Conservation (phyloP, 2,329 filamentous ascomycete genomes). For the Metarhizium guizhouense region DNA sequence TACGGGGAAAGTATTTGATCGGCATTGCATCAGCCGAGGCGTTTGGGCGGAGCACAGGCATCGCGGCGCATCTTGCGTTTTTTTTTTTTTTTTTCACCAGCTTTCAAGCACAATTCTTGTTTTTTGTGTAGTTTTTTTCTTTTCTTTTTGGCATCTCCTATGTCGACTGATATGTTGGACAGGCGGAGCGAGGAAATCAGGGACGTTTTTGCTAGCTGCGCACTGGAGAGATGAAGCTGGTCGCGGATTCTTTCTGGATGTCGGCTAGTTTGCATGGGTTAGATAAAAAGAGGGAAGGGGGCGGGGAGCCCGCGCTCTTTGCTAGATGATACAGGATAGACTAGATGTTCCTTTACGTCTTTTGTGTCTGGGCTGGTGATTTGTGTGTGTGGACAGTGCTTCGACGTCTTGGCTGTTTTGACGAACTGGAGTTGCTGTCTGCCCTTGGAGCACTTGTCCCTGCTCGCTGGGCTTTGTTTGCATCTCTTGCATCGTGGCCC, state of each 20-base stretch:
- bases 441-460: too few relatives aligned
- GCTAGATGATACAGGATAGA: background rate
- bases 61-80: background rate
- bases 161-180: background rate
- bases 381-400: too few relatives aligned
- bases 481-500: too few relatives aligned
- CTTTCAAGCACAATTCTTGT: background rate
- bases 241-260: background rate
- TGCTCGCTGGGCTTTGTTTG: too few relatives aligned
- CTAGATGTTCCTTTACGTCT: background rate
- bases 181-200: background rate
- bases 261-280: background rate
- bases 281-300: background rate
- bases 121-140: background rate
- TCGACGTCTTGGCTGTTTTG: too few relatives aligned
- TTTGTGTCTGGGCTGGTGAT: too few relatives aligned
- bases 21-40: conserved; percentile 11
- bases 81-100: background rate
- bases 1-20: background rate
- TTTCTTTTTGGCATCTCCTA: background rate
- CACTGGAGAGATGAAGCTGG: background rate
- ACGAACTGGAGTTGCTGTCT: too few relatives aligned
- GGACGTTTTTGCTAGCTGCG: background rate
- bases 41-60: conserved; percentile 8
- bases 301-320: background rate